Base-by-base conservation (phyloP, 306 rosid genomes). In the Bauhinia variegata region DNA sequence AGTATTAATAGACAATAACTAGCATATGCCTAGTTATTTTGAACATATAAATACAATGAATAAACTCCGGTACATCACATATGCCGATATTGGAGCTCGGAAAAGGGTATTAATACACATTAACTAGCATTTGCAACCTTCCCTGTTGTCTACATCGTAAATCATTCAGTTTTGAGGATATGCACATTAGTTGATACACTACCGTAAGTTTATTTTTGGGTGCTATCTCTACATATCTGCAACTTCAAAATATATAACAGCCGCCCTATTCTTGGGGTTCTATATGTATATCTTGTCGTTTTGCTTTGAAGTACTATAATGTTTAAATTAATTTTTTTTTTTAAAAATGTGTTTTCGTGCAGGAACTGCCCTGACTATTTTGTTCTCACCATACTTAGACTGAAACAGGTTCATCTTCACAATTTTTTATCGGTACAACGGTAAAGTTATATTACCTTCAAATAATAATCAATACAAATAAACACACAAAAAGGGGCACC, bases 1-100 rank as follows among this genome's bases (percentile, higher is more conserved):
- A 85, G 79, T n/a, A n/a, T n/a, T n/a, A n/a, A n/a, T n/a, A n/a
- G n/a, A n/a, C n/a, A n/a, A n/a, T n/a, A n/a, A n/a, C n/a, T n/a
- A n/a, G 69, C 13, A 19, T n/a, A 56, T 43, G 31, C 34, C 41
- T 46, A 48, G 47, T 44, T 41, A 51, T 41, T n/a, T 34, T 43
- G 5, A 31, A 12, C 16, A 32, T 28, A 12, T n/a, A 48, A 44
- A 23, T 23, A 23, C 2, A 23, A 23, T 30, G 7, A 61, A 48
- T 11, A 7, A 69, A 15, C 4, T 31, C 12, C 6, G 4, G 19
- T 5, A 11, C 56, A 32, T 36, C 41, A 11, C 16, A 42, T 57
- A 15, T 19, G 38, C 65, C 16, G 37, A 54, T 5, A 5, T 12
- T 41, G 43, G 54, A 41, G 2, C 28, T 23, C 28, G 28, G 28